Conservation (phyloP, 2,329 filamentous ascomycete genomes). For the Diplodia sapinea region DNA sequence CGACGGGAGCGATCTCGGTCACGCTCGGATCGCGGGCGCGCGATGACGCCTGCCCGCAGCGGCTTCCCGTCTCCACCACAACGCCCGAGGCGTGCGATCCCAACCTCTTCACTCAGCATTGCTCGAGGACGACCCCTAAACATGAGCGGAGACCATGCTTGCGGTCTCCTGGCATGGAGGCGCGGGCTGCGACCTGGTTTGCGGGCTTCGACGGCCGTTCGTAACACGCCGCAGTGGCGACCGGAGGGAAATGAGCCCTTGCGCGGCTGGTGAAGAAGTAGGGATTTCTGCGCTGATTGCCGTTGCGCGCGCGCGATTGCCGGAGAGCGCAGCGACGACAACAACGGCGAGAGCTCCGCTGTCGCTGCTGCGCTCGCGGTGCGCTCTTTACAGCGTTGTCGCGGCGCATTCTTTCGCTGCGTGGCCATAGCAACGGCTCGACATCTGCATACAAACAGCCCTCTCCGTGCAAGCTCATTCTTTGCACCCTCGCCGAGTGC, state of each 20-base stretch:
- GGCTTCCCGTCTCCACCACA: not conserved
- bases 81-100: not conserved
- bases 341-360: not conserved
- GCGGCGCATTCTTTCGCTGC: slow-evolving; percentile 15
- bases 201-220: not conserved
- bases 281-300: slow-evolving; percentile 11
- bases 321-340: not conserved
- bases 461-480: slow-evolving; percentile 24
- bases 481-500: slow-evolving; percentile 22
- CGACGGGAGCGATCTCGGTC: slow-evolving; percentile 27
- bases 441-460: slow-evolving; percentile 25
- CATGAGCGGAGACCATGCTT: not conserved
- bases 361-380: not conserved
- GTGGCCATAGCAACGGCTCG: slow-evolving; percentile 13
- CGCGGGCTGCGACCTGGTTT: slow-evolving; percentile 9
- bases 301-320: not conserved
- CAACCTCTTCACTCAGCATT: slow-evolving; percentile 7
- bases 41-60: slow-evolving; percentile 10
- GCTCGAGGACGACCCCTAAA: not conserved
- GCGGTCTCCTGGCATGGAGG: not conserved
- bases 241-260: not conserved
- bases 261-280: not conserved
- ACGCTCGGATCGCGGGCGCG: slow-evolving; percentile 24
- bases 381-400: not conserved
- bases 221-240: not conserved